These are phyloP conservation scores for Talaromyces trachyspermus DNA, from an alignment of 495 filamentous ascomycete species.

Conservation along the genomic window DNA sequence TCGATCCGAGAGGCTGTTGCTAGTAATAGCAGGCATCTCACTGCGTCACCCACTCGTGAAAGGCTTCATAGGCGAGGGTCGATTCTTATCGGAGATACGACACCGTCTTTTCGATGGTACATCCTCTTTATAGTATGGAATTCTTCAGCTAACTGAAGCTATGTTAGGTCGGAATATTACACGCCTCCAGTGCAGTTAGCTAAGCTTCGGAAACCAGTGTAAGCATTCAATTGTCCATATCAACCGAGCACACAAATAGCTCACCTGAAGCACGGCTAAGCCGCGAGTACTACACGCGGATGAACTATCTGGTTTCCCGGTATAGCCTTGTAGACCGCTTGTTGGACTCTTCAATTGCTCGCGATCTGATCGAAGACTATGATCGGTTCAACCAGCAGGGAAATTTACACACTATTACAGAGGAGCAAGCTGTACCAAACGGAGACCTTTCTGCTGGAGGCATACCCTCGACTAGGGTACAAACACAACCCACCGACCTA, in stretches of 20 bases:
- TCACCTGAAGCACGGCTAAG: conserved; percentile 12
- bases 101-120: conserved; percentile 31
- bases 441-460: neutral
- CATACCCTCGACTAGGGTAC: too few species aligned
- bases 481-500: neutral
- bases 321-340: conserved; percentile 90
- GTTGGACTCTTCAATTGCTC: conserved; percentile 80
- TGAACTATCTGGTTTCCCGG: conserved; percentile 74
- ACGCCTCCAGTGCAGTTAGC: conserved; percentile 21
- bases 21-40: neutral
- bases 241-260: neutral
- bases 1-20: neutral
- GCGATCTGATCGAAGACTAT: conserved; percentile 83
- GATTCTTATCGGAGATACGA: conserved; percentile 29
- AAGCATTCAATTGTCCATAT: conserved; percentile 6
- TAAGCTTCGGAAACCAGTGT: conserved; percentile 24
- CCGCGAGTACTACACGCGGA: conserved; percentile 76
- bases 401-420: conserved; percentile 18
- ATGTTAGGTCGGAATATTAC: conserved; percentile 28
- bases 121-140: neutral
- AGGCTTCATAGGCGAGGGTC: conserved; percentile 14
- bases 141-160: neutral
- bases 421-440: conserved; percentile 7
- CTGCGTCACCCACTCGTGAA: neutral
- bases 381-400: conserved; percentile 36